Evolutionary conservation across 176 grass and related monocot genomes (phyloP), one percentile per base, ranked within the genome.

Genomic region (Canna indica): DNA sequence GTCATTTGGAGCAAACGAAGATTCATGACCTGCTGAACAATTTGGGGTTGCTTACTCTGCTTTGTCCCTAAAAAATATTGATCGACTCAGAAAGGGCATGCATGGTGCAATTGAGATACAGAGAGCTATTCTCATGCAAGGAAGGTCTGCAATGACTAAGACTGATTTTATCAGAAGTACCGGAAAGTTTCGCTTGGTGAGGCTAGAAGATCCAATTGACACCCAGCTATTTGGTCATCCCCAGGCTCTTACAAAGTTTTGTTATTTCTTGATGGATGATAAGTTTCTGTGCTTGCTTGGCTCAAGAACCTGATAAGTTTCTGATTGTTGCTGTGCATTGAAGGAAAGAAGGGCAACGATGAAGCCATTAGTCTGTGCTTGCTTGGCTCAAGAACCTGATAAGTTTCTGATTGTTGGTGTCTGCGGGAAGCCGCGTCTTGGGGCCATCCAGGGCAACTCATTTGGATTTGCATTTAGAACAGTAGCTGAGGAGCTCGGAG

Each of bases 41-140:
- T 91, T 96, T 70, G 88, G 92, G 92, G 73, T 86, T 68, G 92
- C 92, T 22, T 96, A 88, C 45, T 88, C 91, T 15, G 83, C 91
- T 8, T 27, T 95, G 73, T 90, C 91, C 0, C 31, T 90, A 28
- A 91, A 75, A 78, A 95, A 86, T 70, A 79, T 84, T 3, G 82
- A 95, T 47, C 85, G 83, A 63, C 34, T 95, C 70, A 78, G 83
- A 6, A 95, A 88, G 52, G 91, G 91, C 9, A 95, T 95, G 87
- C 78, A 88, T 1, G 82, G 65, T 27, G 91, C 91, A 29, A 91
- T 95, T 73, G 87, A 91, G 62, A 80, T 95, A 14, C 91, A 95
- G 73, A 86, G 82, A 63, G 87, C 87, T 0, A 91, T 95, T 81
- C 26, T 91, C 61, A 91, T 87, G 29, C 91, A 91, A 73, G 91